Evolutionary conservation across 2,329 filamentous ascomycete genomes (phyloP), one percentile per base, ranked within the genome.

Genomic region (Byssoonygena ceratinophila): DNA sequence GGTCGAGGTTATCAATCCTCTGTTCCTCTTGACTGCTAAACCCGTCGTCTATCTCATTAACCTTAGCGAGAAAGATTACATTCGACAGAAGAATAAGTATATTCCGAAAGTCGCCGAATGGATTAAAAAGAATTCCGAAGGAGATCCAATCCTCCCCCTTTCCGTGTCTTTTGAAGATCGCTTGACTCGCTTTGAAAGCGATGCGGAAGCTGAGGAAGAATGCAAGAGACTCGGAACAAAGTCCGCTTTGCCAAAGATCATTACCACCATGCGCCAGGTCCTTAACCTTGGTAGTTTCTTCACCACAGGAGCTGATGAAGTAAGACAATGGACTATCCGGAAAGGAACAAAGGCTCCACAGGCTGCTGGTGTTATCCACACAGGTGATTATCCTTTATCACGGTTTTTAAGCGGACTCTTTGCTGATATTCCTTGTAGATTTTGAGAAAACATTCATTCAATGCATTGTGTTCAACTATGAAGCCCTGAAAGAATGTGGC

Each of bases 391-490:
- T 23, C 39, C 55, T 40, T 12, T 25, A 8, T 29, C 2, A n/a
- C n/a, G n/a, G 12, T 22, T 32, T 4, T 9, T 45, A n/a, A 16
- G 3, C 16, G 29, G 12, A 16, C 16, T 32, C 31, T 1, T 11
- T 32, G 29, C 44, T 36, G n/a, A 49, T 43, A 14, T 23, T 9
- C 9, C 6, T 22, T 52, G 25, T 44, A 64, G 92, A 98, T 69
- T 97, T 98, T 60, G 92, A 98, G 73, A 98, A 98, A 83, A 98
- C 94, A 0, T 98, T 98, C 68, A 98, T 98, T 63, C 94, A 98
- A 74, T 85, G 79, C 58, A 79, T 98, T 58, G 89, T 96, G 27
- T 97, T 94, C 75, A 97, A 95, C 75, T 98, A 82, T 73, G 76
- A 68, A 23, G 73, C 78, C 1, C 75, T 98, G 51, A 88, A 84